Base-by-base conservation (phyloP, 2,329 filamentous ascomycete genomes). In the Pezizomycotina sp. region DNA sequence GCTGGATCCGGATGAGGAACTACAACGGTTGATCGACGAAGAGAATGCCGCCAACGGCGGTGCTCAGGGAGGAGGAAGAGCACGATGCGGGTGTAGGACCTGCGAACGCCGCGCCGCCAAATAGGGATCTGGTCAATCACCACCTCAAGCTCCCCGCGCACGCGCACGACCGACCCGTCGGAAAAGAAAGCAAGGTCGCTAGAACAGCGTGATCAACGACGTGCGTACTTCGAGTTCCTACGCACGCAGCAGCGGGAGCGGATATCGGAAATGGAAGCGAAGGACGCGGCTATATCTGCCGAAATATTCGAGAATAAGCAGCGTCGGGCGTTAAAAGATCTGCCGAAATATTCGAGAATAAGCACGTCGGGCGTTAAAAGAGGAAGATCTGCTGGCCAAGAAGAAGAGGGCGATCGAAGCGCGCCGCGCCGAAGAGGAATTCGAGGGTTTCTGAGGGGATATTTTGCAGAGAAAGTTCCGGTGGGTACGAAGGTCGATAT, bases 151-250 rank as follows among this genome's bases (percentile, higher is more conserved):
- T n/a, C n/a, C n/a, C n/a, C n/a, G n/a, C n/a, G n/a, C n/a, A n/a
- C n/a, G n/a, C n/a, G n/a, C n/a, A n/a, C n/a, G n/a, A n/a, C n/a
- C n/a, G n/a, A n/a, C n/a, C n/a, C n/a, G n/a, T n/a, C n/a, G n/a
- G 40, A 44, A 31, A 44, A 44, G 30, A 44, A 44, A 28, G 36
- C 36, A 3, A 32, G 41, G 10, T 39, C 39, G 24, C 26, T 44
- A n/a, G 41, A 44, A 34, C 18, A 34, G 26, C 34, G 41, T n/a
- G 41, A 44, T 31, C 36, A 31, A 29, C n/a, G 27, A 10, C 36
- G 41, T 25, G 41, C 41, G 19, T 44, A 44, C 22, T 34, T 23
- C 20, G 41, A 44, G 16, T 40, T 40, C 30, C 24, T 44, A 5
- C 41, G 40, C 39, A 28, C 32, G 9, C 36, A 40, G 28, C 33